These are phyloP conservation scores for Spizellomyces sp. DNA, from an alignment of 192 early-diverging fungal species.

Conservation along the genomic window DNA sequence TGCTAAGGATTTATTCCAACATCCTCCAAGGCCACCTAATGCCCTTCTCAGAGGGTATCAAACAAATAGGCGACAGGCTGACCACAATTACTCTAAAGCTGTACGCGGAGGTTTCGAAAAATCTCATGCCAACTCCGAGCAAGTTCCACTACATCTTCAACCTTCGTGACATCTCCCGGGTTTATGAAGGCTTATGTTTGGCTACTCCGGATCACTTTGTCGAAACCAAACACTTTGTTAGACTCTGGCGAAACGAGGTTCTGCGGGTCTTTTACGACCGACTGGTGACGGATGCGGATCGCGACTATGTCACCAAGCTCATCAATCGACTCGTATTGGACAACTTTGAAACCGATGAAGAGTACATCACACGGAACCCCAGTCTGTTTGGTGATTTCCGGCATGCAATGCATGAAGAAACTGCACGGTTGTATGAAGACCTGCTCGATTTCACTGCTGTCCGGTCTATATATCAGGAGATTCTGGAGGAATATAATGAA, in stretches of 20 bases:
- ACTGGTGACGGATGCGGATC: conserved; percentile 55
- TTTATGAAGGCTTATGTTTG: conserved; percentile 58
- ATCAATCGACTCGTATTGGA: conserved; percentile 57
- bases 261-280: conserved; percentile 61
- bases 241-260: conserved; percentile 62
- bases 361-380: conserved; percentile 56
- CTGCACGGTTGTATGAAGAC: conserved; percentile 61
- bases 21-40: conserved; percentile 59
- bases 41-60: conserved; percentile 50
- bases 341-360: conserved; percentile 60
- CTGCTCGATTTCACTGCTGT: conserved; percentile 62
- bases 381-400: conserved; percentile 63
- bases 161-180: conserved; percentile 61
- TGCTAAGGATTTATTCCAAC: conserved; percentile 54
- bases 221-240: conserved; percentile 50
- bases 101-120: conserved; percentile 57
- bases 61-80: conserved; percentile 41
- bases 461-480: conserved; percentile 61
- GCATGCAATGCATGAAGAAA: conserved; percentile 61
- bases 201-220: conserved; percentile 61
- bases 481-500: conserved; percentile 65
- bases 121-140: conserved; percentile 59
- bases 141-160: conserved; percentile 73
- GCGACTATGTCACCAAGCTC: conserved; percentile 58
- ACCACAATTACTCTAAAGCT: conserved; percentile 54